A percentile compares a stretch with the other conserved stretches of the same genome.
phyloP scores from a whole-genome alignment of 306 rosid genomes.

The Inga oerstediana region DNA sequence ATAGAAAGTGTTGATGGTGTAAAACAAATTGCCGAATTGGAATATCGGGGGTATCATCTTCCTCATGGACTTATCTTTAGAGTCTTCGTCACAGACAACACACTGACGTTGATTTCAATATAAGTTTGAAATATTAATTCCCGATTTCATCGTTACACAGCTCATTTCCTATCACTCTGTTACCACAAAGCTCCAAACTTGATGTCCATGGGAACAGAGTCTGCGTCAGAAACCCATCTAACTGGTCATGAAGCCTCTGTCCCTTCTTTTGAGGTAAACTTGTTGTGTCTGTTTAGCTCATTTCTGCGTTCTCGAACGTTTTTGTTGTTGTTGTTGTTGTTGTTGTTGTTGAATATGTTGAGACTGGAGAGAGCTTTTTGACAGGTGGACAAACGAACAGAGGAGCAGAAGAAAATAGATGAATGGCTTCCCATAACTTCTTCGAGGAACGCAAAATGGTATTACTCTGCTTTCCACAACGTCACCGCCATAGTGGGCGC shows the following conservation, averaged over 20 bases:
- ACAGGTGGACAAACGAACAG: slow-evolving; percentile 29
- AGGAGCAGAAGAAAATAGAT: slow-evolving; percentile 55
- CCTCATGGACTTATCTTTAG: slow-evolving; percentile 26
- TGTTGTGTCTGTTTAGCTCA: background rate
- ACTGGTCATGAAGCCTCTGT: background rate
- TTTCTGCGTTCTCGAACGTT: background rate
- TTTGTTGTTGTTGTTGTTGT: background rate
- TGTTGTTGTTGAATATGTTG: background rate
- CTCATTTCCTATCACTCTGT: background rate
- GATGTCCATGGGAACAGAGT: slow-evolving; percentile 10
- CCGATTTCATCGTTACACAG: background rate
- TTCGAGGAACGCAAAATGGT: slow-evolving; percentile 84
- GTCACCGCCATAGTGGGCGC: slow-evolving; percentile 89
- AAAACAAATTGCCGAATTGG: slow-evolving; percentile 28
- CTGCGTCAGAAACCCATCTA: background rate
- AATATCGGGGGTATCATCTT: background rate
- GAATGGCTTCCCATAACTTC: slow-evolving; percentile 87
- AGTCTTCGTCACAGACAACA: slow-evolving; percentile 9
- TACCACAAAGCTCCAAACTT: background rate
- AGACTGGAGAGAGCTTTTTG: background rate
- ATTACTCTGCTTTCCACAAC: slow-evolving; percentile 83
- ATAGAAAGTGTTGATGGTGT: background rate
- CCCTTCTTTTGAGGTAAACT: slow-evolving; percentile 1
- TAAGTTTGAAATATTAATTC: background rate
- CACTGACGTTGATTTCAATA: background rate